Percentiles rank a stretch among this genome's conserved stretches.
Evolutionary conservation across 169 alveolate genomes (phyloP).

Genomic region (Eimeria maxima): DNA sequence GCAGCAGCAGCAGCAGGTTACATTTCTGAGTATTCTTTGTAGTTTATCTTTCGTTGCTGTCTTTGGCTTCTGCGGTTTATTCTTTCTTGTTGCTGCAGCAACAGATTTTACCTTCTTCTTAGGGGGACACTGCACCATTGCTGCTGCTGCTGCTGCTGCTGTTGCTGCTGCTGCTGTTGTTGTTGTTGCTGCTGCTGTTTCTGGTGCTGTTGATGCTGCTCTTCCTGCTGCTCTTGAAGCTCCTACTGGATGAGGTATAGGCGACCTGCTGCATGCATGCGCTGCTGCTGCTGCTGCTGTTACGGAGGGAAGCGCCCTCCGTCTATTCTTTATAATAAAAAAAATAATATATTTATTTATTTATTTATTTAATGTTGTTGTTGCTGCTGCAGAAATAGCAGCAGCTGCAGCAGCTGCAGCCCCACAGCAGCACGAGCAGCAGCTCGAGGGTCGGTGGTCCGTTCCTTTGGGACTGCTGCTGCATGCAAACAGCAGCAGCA

Average conservation of each 20-base stretch:
- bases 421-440: no score
- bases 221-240: no score
- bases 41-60: slow-evolving; percentile 2
- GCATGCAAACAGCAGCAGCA: neutral
- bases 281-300: no score
- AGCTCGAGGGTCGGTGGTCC: neutral
- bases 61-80: slow-evolving; percentile 22
- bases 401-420: no score
- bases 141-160: neutral
- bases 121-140: slow-evolving; percentile 52
- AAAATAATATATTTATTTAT: no score
- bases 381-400: no score
- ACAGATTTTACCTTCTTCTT: neutral
- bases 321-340: no score
- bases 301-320: no score
- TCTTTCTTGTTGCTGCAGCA: neutral
- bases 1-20: neutral
- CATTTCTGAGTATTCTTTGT: slow-evolving; percentile 9
- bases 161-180: no score
- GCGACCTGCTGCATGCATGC: no score
- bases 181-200: neutral
- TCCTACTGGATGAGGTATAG: no score
- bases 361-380: neutral
- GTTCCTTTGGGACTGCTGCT: neutral
- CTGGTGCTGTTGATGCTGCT: no score